Evolutionary conservation across 768 basidiomycete genomes (phyloP), one percentile per base, ranked within the genome.

Genomic region (Melanogaster broomeanus): DNA sequence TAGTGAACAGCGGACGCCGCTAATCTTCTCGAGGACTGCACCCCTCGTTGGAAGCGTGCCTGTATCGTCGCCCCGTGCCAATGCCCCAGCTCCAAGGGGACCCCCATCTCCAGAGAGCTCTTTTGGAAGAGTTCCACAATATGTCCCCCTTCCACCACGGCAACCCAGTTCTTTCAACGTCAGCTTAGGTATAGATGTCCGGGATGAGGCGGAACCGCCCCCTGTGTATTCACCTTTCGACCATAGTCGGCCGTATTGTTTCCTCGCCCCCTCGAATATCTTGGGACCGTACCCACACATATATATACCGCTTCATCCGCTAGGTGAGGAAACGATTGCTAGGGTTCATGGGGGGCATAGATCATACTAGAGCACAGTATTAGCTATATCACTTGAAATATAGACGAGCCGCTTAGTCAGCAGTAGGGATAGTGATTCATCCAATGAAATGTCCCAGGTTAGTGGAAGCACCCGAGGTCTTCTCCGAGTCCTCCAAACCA

Each of bases 211-310:
- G 21, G 61, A 54, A 25, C 35, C 46, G 10, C 54, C 50, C 3
- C 70, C 70, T 33, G 33, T 53, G 22, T 70, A 72, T 52, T 62
- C 65, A 0, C 66, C 57, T 28, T 62, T 67, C 22, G 70, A 70
- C 35, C 46, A 59, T 7, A 54, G 49, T 24, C 61, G 48, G 10
- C 54, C 56, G n/a, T n/a, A n/a, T 7, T 53, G 48, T 22, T 58
- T 60, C 31, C 59, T 59, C n/a, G 6, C 18, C 9, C 65, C 59
- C 24, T 47, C 58, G 12, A 56, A 56, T 39, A 42, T 45, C 0
- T 28, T 68, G 46, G 69, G 69, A 5, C 67, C 69, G 44, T 69
- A 68, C 30, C 67, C 69, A 1, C 53, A 60, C 3, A 16, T 56
- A 35, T 47, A 19, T 8, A 42, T 27, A 30, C 67, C 4, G 15